These are phyloP conservation scores for Coemansia sp. DNA, from an alignment of 192 early-diverging fungal species.

Conservation along the genomic window DNA sequence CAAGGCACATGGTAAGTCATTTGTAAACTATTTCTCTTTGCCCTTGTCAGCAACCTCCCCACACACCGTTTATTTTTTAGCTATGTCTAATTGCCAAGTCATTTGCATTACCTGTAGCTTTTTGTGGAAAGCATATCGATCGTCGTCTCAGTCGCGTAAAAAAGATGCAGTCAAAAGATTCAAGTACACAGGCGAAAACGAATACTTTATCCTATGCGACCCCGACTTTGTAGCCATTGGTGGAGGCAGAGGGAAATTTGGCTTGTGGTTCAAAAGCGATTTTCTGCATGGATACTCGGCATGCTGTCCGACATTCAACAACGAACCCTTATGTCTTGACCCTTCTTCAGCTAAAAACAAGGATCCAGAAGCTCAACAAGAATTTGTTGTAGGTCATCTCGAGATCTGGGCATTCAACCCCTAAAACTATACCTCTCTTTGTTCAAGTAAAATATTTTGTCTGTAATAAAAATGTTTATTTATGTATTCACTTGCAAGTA, in stretches of 20 bases:
- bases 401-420: slow-evolving; percentile 52
- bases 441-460: no score
- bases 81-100: neutral
- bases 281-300: slow-evolving; percentile 68
- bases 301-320: slow-evolving; percentile 73
- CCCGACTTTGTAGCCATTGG: slow-evolving; percentile 75
- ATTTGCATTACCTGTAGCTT: slow-evolving; percentile 58
- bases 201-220: slow-evolving; percentile 77
- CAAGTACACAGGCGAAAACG: slow-evolving; percentile 74
- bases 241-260: slow-evolving; percentile 75
- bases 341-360: slow-evolving; percentile 25
- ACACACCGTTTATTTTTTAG: neutral
- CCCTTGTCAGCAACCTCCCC: no score
- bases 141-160: slow-evolving; percentile 42
- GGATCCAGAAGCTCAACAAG: slow-evolving; percentile 45
- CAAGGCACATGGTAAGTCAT: slow-evolving; percentile 73
- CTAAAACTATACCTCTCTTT: slow-evolving; percentile 4
- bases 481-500: no score
- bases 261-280: slow-evolving; percentile 73
- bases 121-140: slow-evolving; percentile 63
- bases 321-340: slow-evolving; percentile 62
- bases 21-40: no score
- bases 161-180: slow-evolving; percentile 60
- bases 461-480: no score
- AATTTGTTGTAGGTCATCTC: slow-evolving; percentile 48